Base-by-base conservation (phyloP, 257 asterid genomes). In the Solanum lycopersicoides region DNA sequence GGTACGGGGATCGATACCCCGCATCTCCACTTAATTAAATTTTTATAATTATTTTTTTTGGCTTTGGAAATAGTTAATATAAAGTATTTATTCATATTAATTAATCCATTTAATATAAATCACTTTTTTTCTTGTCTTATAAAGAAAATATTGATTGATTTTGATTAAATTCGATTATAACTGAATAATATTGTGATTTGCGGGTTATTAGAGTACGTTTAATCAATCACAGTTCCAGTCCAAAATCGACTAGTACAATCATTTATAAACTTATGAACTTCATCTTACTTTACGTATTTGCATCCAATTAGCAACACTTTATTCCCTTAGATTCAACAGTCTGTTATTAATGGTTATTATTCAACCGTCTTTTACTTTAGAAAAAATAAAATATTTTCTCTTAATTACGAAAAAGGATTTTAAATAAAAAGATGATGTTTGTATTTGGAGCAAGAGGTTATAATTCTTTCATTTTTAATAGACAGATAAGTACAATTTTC, bases 1-100 rank as follows among this genome's bases (percentile, higher is more conserved):
- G 91, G 91, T 86, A 88, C 89, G 91, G 91, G 90, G 88, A 89
- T 91, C 89, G 90, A 88, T 89, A 87, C 90, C 91, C 90, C 90
- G 92, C 91, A 89, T 92, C 91, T 92, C 94, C 93, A 91, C 39
- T 35, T 35, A 35, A 35, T 35, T 35, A 35, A 35, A 35, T 35
- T 35, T 5, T 35, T 9, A 60, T 21, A 56, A 7, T 53, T 53
- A 2, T 0, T 56, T 0, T 20, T 18, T 59, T 59, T 59, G 25
- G 2, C n/a, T 21, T 8, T 59, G 28, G 13, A 59, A 59, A 60
- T 20, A 20, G 12, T 60, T 60, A 60, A 60, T 28, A 60, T 60
- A 23, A 21, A 3, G 12, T 60, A 60, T 60, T 21, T 60, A 9
- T 60, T 60, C 21, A 21, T 60, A 9, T 60, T 59, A 59, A 21